A percentile compares a stretch with the other conserved stretches of the same genome.
These are phyloP conservation scores for Globisporangium paroecandrum DNA, from an alignment of 352 stramenopile species.

Conservation along the genomic window DNA sequence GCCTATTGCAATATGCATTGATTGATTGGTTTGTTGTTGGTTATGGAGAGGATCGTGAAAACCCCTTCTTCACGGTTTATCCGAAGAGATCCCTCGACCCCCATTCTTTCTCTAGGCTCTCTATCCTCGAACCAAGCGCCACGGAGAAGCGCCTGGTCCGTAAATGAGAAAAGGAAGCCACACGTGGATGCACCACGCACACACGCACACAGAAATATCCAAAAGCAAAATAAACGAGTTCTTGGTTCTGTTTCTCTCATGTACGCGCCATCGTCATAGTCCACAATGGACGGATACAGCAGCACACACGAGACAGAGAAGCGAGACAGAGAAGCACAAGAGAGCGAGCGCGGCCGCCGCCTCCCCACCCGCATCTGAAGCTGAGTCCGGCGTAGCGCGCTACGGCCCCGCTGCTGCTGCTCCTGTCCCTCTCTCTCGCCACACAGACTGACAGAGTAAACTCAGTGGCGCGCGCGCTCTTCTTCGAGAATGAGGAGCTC, in stretches of 20 bases:
- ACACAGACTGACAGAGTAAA: background rate
- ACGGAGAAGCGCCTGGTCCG: constrained; percentile 6
- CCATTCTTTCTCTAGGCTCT: constrained; percentile 38
- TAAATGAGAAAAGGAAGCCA: constrained; percentile 6
- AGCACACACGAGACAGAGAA: too few species aligned
- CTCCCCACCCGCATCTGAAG: too few species aligned
- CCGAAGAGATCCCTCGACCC: constrained; percentile 51
- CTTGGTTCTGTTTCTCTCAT: too few species aligned
- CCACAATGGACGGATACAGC: too few species aligned
- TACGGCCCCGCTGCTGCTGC: background rate
- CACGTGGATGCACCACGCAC: background rate
- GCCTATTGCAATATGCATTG: background rate
- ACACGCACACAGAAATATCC: background rate
- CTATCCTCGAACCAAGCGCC: constrained; percentile 10
- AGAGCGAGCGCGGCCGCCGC: too few species aligned
- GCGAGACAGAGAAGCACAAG: too few species aligned
- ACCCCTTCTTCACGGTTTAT: constrained; percentile 48
- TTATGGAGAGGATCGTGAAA: constrained; percentile 57
- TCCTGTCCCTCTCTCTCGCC: background rate
- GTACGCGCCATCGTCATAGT: too few species aligned
- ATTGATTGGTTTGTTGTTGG: constrained; percentile 6
- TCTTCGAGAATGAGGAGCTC: background rate
- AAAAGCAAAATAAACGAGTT: background rate
- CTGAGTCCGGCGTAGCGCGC: too few species aligned
- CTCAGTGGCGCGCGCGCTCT: background rate